Conservation (phyloP, 371 early-diverging fungal genomes). For the Syncephalis plumigaleata region DNA sequence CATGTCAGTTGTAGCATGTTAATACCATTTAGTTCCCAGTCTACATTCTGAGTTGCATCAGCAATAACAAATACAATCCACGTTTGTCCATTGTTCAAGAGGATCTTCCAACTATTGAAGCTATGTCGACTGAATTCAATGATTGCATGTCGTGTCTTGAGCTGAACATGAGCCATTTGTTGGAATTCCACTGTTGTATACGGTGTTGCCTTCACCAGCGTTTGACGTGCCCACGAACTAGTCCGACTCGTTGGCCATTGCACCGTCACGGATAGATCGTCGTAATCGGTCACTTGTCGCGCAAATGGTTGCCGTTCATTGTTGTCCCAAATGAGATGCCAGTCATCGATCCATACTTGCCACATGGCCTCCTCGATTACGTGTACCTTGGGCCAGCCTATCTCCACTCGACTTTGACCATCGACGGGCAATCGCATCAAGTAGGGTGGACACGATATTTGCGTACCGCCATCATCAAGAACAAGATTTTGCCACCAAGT, state of each 20-base stretch:
- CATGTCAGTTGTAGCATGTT: background rate
- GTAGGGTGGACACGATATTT: slow-evolving; percentile 21
- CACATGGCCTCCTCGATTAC: slow-evolving; percentile 8
- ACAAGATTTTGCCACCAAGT: slow-evolving; percentile 26
- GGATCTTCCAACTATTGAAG: slow-evolving; percentile 5
- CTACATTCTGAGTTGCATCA: no score
- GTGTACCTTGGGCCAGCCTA: slow-evolving; percentile 12
- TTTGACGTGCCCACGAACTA: no score
- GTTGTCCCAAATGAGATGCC: background rate
- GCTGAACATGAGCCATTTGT: no score
- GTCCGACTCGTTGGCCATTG: no score
- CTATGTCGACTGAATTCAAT: background rate
- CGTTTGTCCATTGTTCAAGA: slow-evolving; percentile 13
- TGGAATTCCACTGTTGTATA: no score
- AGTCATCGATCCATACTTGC: slow-evolving; percentile 1
- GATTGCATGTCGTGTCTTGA: no score
- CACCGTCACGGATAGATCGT: no score
- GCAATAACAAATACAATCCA: slow-evolving; percentile 11
- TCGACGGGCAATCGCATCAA: slow-evolving; percentile 9
- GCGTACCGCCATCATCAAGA: slow-evolving; percentile 11
- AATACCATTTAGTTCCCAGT: background rate
- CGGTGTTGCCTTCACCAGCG: no score
- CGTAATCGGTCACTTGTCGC: slow-evolving; percentile 10
- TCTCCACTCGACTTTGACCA: slow-evolving; percentile 2
- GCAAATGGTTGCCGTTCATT: slow-evolving; percentile 7